A percentile compares a stretch with the other conserved stretches of the same genome.
Evolutionary conservation across 2,329 filamentous ascomycete species (phyloP).

Genomic region (Fusarium continuum): DNA sequence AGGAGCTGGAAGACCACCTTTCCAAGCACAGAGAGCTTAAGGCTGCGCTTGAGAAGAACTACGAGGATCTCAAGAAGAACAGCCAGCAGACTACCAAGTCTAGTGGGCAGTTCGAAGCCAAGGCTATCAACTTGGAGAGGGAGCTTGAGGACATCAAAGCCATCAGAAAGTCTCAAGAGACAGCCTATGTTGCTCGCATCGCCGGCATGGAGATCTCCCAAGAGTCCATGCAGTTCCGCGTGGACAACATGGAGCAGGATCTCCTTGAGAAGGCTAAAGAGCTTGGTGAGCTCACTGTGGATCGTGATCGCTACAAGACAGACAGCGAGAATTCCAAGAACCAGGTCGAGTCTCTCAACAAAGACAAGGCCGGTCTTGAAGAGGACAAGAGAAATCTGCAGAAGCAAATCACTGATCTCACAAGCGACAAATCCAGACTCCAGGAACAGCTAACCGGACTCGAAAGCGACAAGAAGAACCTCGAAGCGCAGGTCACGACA

Average conservation of each 20-base stretch:
- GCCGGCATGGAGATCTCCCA: slow-evolving; percentile 43
- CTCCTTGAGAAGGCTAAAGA: slow-evolving; percentile 38
- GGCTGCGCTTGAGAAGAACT: slow-evolving; percentile 40
- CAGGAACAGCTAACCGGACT: slow-evolving; percentile 35
- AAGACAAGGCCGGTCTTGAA: slow-evolving; percentile 35
- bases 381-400: slow-evolving; percentile 38
- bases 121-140: slow-evolving; percentile 41
- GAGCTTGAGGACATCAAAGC: slow-evolving; percentile 39
- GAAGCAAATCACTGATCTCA: slow-evolving; percentile 28
- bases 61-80: slow-evolving; percentile 42
- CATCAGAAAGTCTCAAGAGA: slow-evolving; percentile 42
- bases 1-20: slow-evolving; percentile 42
- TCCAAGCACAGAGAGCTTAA: slow-evolving; percentile 40
- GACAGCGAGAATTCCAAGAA: slow-evolving; percentile 32
- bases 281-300: slow-evolving; percentile 37
- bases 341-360: slow-evolving; percentile 32
- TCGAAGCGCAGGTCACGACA: slow-evolving; percentile 32
- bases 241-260: slow-evolving; percentile 38
- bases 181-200: slow-evolving; percentile 39
- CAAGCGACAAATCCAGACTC: slow-evolving; percentile 26
- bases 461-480: slow-evolving; percentile 35
- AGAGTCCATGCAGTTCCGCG: slow-evolving; percentile 41
- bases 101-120: slow-evolving; percentile 36
- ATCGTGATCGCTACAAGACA: slow-evolving; percentile 36
- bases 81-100: slow-evolving; percentile 15